A percentile compares a stretch with the other conserved stretches of the same genome.
Conservation (phyloP, 1,284 basidiomycete species). For the Calocybe gambosa region DNA sequence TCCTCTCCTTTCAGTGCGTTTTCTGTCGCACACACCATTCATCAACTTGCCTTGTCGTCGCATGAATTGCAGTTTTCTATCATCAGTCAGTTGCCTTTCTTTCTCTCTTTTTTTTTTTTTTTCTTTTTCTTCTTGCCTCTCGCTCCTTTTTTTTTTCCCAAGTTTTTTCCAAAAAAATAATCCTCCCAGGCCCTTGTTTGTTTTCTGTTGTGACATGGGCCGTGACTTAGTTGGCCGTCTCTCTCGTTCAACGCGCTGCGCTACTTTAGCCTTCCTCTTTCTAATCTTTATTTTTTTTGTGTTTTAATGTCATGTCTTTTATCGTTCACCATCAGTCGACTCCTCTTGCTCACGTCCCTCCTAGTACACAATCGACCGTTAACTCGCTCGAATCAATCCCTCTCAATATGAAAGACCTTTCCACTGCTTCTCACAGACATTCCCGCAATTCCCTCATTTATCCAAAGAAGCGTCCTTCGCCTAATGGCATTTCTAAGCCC, state of each 20-base stretch:
- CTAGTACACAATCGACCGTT: slow-evolving; percentile 41
- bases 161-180: too few species aligned
- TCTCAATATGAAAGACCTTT: slow-evolving; percentile 69
- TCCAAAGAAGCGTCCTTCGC: slow-evolving; percentile 77
- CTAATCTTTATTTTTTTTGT: background rate
- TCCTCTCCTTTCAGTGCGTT: slow-evolving; percentile 27
- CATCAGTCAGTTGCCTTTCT: slow-evolving; percentile 28
- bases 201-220: slow-evolving; percentile 2
- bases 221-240: background rate
- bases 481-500: slow-evolving; percentile 64
- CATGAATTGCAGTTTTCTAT: slow-evolving; percentile 28
- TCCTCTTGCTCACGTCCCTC: slow-evolving; percentile 18
- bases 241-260: background rate
- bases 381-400: slow-evolving; percentile 33
- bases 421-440: slow-evolving; percentile 47
- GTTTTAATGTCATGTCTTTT: slow-evolving; percentile 8
- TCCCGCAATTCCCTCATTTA: slow-evolving; percentile 60
- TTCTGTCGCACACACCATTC: slow-evolving; percentile 19
- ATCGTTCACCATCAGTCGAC: slow-evolving; percentile 10
- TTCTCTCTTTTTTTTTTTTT: background rate
- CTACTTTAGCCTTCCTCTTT: slow-evolving; percentile 10
- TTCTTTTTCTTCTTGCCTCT: slow-evolving; percentile 4
- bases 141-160: slow-evolving; percentile 9
- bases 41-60: slow-evolving; percentile 22
- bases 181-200: too few species aligned